phyloP scores from a whole-genome alignment of 2,329 filamentous ascomycete species.

The Monilinia fructicola region DNA sequence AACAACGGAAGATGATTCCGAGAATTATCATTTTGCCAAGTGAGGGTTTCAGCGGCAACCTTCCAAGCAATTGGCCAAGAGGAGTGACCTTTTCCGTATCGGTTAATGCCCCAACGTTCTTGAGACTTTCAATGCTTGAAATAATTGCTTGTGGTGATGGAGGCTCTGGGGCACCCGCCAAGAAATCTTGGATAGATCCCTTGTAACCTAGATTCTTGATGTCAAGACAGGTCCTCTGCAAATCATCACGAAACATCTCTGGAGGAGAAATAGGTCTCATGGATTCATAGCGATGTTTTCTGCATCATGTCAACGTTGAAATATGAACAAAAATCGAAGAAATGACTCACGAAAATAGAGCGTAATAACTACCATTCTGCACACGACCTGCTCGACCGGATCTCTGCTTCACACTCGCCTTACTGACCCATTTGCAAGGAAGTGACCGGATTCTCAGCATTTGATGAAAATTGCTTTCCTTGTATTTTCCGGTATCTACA shows the following conservation, averaged over 20 bases:
- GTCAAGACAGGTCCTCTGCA: slow-evolving; percentile 88
- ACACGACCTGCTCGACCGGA: slow-evolving; percentile 91
- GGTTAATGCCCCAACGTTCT: slow-evolving; percentile 83
- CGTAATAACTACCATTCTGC: slow-evolving; percentile 83
- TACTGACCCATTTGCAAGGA: slow-evolving; percentile 89
- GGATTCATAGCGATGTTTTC: slow-evolving; percentile 70
- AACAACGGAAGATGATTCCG: slow-evolving; percentile 85
- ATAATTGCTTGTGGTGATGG: slow-evolving; percentile 80
- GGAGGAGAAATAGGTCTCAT: slow-evolving; percentile 75
- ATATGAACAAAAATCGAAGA: background rate
- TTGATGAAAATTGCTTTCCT: slow-evolving; percentile 88
- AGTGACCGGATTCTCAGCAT: slow-evolving; percentile 86
- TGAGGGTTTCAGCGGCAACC: slow-evolving; percentile 86
- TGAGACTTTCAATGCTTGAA: slow-evolving; percentile 73
- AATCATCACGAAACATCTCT: slow-evolving; percentile 83
- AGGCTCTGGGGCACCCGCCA: slow-evolving; percentile 81
- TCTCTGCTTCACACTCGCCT: slow-evolving; percentile 87
- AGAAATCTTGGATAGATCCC: slow-evolving; percentile 75
- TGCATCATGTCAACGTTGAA: slow-evolving; percentile 11
- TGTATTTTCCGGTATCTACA: slow-evolving; percentile 89
- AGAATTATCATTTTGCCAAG: slow-evolving; percentile 93
- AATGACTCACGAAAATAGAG: slow-evolving; percentile 75
- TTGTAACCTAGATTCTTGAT: slow-evolving; percentile 88
- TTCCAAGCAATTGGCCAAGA: slow-evolving; percentile 81
- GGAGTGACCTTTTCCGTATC: slow-evolving; percentile 76